Percentiles rank a stretch among this genome's conserved stretches.
Conservation (phyloP, 1,284 basidiomycete species). For the Trametes sp. region DNA sequence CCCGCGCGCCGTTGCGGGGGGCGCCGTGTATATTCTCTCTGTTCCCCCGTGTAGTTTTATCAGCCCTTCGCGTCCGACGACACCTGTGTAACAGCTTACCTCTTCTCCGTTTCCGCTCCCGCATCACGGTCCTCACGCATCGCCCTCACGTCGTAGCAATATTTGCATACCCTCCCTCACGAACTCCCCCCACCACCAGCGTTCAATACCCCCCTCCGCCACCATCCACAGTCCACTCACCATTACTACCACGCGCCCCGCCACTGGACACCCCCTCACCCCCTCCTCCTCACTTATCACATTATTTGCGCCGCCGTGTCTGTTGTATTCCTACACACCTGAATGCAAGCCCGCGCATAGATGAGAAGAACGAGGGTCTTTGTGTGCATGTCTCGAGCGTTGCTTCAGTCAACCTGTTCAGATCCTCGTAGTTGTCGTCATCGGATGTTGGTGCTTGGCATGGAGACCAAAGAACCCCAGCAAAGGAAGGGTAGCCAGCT, state of each 20-base stretch:
- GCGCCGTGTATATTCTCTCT: conserved; percentile 26
- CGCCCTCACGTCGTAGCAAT: conserved; percentile 28
- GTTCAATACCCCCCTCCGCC: conserved; percentile 27
- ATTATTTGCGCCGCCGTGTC: conserved; percentile 37
- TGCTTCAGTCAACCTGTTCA: too few relatives aligned
- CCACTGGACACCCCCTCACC: conserved; percentile 9
- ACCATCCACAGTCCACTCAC: not conserved
- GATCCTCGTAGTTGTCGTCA: too few relatives aligned
- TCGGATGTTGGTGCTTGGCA: too few relatives aligned
- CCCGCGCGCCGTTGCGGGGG: conserved; percentile 23
- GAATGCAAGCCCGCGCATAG: conserved; percentile 37
- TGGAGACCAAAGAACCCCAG: too few relatives aligned
- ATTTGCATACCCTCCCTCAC: conserved; percentile 27
- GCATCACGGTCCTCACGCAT: conserved; percentile 25
- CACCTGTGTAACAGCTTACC: conserved; percentile 25
- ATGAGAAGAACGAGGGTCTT: conserved; percentile 21
- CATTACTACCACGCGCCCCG: not conserved
- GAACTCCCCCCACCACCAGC: conserved; percentile 10
- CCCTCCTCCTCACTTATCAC: conserved; percentile 36
- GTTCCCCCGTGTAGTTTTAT: conserved; percentile 29
- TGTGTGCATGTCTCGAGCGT: not conserved
- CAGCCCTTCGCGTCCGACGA: conserved; percentile 16
- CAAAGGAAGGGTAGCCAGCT: too few relatives aligned
- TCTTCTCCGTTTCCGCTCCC: conserved; percentile 5
- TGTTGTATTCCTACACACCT: conserved; percentile 30